Evolutionary conservation across 2,329 filamentous ascomycete species (phyloP).

Genomic region (Macroventuria anomochaeta): DNA sequence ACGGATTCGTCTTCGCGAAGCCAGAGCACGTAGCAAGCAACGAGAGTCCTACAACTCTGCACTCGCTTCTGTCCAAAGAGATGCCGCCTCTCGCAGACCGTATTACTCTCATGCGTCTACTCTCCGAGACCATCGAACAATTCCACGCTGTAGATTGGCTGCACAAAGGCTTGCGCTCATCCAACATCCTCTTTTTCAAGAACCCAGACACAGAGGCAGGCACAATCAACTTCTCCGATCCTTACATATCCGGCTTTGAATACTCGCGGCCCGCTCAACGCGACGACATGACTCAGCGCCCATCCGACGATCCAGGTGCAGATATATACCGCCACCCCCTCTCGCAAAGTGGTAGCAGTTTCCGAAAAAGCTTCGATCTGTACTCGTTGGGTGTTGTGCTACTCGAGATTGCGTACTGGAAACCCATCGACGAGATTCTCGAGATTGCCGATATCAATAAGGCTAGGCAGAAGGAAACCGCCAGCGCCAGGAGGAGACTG

Average conservation of each 20-base stretch:
- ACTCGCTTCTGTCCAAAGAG: conserved; percentile 52
- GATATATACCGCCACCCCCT: conserved; percentile 61
- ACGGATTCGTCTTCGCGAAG: conserved; percentile 63
- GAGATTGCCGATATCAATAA: conserved; percentile 41
- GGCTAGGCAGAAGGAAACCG: conserved; percentile 50
- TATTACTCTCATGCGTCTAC: conserved; percentile 58
- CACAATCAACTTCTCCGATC: conserved; percentile 50
- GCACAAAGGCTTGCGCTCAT: conserved; percentile 63
- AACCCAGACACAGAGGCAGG: conserved; percentile 15
- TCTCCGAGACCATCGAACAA: conserved; percentile 62
- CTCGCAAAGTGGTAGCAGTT: conserved; percentile 50
- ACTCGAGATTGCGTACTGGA: conserved; percentile 63
- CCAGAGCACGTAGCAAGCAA: conserved; percentile 46
- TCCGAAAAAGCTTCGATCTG: conserved; percentile 60
- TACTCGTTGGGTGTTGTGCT: conserved; percentile 62
- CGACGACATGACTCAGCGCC: conserved; percentile 60
- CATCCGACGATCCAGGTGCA: conserved; percentile 53
- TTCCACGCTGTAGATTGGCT: conserved; percentile 64
- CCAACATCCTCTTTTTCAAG: conserved; percentile 61
- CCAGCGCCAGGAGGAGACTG: conserved; percentile 45
- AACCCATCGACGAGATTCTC: conserved; percentile 55
- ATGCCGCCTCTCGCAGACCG: conserved; percentile 61
- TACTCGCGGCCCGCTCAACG: conserved; percentile 59
- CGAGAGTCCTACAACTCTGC: conserved; percentile 57
- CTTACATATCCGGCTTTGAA: conserved; percentile 62